phyloP scores from a whole-genome alignment of 202 grass and related monocot species.

The Schoenoplectus tabernaemontani region DNA sequence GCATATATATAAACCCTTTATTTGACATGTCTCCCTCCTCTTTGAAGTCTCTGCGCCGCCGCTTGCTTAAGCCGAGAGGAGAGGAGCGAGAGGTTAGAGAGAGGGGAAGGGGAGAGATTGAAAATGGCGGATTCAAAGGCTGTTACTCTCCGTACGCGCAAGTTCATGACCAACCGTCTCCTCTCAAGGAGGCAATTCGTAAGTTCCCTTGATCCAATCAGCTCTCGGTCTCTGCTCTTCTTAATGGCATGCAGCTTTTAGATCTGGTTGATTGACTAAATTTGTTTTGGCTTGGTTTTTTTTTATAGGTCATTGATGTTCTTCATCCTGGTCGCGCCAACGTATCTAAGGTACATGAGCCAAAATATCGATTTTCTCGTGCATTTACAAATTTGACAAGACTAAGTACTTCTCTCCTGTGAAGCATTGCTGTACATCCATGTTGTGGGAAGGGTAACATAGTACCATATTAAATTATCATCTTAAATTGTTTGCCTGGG shows the following conservation, averaged over 20 bases:
- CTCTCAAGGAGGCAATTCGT: conserved; percentile 79
- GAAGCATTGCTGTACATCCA: not conserved
- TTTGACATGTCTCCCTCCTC: not conserved
- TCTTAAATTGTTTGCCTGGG: not conserved
- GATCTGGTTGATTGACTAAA: not conserved
- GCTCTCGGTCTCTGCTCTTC: not conserved
- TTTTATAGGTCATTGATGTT: conserved; percentile 57
- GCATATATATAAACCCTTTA: conserved; percentile 27
- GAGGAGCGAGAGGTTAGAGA: too few species aligned
- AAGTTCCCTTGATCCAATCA: not conserved
- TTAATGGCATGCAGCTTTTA: not conserved
- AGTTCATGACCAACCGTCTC: conserved; percentile 99
- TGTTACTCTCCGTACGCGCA: conserved; percentile 82
- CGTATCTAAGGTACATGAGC: conserved; percentile 64
- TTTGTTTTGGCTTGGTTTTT: not conserved
- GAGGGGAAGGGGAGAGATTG: not conserved
- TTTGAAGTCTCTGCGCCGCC: conserved; percentile 21
- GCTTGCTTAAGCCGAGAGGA: not conserved
- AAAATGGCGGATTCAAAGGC: conserved; percentile 68
- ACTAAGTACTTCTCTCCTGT: not conserved
- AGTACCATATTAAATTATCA: not conserved
- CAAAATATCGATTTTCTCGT: not conserved
- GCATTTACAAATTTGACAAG: not conserved
- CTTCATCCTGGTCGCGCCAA: conserved; percentile 88
- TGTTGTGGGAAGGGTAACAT: too few species aligned